Percentiles rank a stretch among this genome's conserved stretches.
Conservation (phyloP, 169 alveolate species). For the Plasmodium blacklocki region DNA sequence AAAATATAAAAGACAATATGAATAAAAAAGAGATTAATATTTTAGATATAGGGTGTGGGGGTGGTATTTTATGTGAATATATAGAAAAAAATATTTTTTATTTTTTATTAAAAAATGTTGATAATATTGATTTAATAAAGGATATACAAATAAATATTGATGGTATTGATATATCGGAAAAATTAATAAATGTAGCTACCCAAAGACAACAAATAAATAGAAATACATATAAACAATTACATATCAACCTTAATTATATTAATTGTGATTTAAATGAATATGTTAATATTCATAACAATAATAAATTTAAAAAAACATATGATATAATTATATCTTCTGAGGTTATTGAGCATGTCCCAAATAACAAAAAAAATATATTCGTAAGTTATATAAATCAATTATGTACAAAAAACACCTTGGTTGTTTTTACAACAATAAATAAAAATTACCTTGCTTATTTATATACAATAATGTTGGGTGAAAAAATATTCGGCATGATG, state of each 20-base stretch:
- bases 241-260: slow-evolving; percentile 17
- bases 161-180: slow-evolving; percentile 42
- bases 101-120: slow-evolving; percentile 6
- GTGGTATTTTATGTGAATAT: slow-evolving; percentile 54
- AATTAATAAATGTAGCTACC: slow-evolving; percentile 26
- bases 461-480: slow-evolving; percentile 28
- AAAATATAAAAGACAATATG: slow-evolving; percentile 9
- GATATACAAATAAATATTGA: slow-evolving; percentile 20
- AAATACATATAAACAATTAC: neutral
- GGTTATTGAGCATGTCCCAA: slow-evolving; percentile 57
- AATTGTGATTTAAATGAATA: slow-evolving; percentile 35
- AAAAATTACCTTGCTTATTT: slow-evolving; percentile 25
- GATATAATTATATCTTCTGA: slow-evolving; percentile 45
- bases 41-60: slow-evolving; percentile 65
- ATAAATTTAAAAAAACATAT: slow-evolving; percentile 14
- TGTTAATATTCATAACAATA: neutral
- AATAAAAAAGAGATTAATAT: slow-evolving; percentile 7
- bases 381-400: slow-evolving; percentile 20
- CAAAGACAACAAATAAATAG: slow-evolving; percentile 4
- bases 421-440: slow-evolving; percentile 36
- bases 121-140: neutral
- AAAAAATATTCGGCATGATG: slow-evolving; percentile 22
- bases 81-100: slow-evolving; percentile 33
- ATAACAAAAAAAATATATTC: slow-evolving; percentile 15
- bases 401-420: slow-evolving; percentile 19